Conservation (phyloP, 176 grass and related monocot species). For the Calamus simplicifolius region DNA sequence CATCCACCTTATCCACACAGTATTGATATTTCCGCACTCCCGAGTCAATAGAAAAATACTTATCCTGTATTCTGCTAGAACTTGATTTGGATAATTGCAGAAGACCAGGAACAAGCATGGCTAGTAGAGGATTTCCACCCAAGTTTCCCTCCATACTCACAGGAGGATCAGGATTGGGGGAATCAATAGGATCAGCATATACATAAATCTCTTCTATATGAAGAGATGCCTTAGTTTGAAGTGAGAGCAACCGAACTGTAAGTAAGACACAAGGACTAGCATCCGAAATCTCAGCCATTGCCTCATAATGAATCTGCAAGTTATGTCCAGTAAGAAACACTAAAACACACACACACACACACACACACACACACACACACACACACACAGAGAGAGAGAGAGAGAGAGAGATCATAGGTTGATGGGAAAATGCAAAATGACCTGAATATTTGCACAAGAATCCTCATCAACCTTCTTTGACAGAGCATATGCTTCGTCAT, state of each 20-base stretch:
- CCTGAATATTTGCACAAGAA: slow-evolving; percentile 35
- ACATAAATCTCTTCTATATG: slow-evolving; percentile 87
- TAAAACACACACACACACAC: background rate
- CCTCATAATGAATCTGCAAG: slow-evolving; percentile 78
- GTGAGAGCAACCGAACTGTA: slow-evolving; percentile 73
- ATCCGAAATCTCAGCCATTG: slow-evolving; percentile 95
- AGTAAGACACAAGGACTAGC: slow-evolving; percentile 50
- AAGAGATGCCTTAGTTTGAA: slow-evolving; percentile 70
- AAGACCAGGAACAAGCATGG: slow-evolving; percentile 76
- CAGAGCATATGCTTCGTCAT: slow-evolving; percentile 10
- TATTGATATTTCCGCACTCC: slow-evolving; percentile 12
- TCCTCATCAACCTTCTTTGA: slow-evolving; percentile 23
- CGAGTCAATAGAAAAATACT: slow-evolving; percentile 36
- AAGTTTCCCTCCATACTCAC: slow-evolving; percentile 28
- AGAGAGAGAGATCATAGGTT: too few species aligned
- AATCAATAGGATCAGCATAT: slow-evolving; percentile 68
- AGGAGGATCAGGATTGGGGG: slow-evolving; percentile 16
- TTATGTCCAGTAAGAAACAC: slow-evolving; percentile 18
- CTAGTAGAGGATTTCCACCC: slow-evolving; percentile 58
- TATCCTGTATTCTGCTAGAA: slow-evolving; percentile 37
- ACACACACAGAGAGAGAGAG: too few species aligned
- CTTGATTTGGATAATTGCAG: slow-evolving; percentile 70
- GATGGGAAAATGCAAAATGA: too few species aligned
- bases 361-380: too few species aligned
- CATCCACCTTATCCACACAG: background rate